phyloP scores from a whole-genome alignment of 2,329 filamentous ascomycete species.

The Bipolaris victoriae region DNA sequence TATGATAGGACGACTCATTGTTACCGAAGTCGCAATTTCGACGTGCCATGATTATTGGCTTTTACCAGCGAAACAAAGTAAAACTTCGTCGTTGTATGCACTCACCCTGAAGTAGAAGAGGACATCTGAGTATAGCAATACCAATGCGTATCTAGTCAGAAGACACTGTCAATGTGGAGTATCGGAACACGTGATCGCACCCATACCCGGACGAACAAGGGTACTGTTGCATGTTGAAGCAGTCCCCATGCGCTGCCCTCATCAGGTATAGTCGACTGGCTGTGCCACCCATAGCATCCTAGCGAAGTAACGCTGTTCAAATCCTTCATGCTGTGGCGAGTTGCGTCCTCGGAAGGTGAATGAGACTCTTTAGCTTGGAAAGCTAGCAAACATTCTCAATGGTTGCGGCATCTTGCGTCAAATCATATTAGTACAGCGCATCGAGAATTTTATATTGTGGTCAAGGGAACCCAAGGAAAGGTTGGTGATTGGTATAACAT shows the following conservation, averaged over 20 bases:
- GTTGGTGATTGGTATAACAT: background rate
- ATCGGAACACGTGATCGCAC: background rate
- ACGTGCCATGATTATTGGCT: background rate
- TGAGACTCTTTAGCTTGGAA: background rate
- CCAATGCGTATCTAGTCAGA: background rate
- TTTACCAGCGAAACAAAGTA: too few relatives aligned
- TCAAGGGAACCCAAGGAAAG: background rate
- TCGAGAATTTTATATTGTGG: background rate
- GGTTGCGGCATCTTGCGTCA: background rate
- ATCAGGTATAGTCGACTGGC: background rate
- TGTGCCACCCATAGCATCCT: background rate
- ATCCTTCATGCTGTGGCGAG: background rate
- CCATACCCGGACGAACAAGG: background rate
- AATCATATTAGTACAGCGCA: background rate
- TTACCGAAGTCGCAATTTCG: background rate
- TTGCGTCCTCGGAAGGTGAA: background rate
- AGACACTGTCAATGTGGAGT: background rate
- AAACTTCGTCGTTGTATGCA: too few relatives aligned
- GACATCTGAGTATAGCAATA: too few relatives aligned
- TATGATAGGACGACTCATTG: background rate
- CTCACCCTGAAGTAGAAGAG: too few relatives aligned
- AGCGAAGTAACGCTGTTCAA: background rate
- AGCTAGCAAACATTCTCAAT: background rate
- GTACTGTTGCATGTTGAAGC: background rate
- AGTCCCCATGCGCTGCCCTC: background rate